Conservation (phyloP, 768 basidiomycete genomes). For the Boletus edulis region DNA sequence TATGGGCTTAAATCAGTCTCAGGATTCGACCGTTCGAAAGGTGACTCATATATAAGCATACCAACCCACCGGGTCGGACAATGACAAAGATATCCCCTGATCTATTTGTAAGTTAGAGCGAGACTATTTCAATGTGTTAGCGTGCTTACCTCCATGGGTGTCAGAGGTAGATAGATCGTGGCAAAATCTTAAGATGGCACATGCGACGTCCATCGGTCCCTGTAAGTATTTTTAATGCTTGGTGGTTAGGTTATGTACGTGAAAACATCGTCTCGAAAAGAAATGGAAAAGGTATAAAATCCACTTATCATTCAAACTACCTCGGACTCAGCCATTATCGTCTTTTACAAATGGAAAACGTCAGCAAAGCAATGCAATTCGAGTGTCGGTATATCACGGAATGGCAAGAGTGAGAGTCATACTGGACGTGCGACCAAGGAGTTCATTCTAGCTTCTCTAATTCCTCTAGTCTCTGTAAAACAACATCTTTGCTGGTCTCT, state of each 20-base stretch:
- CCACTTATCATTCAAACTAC: not conserved
- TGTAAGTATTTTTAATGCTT: not conserved
- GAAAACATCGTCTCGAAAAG: not conserved
- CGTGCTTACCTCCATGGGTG: not conserved
- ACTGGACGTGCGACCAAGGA: slow-evolving; percentile 2
- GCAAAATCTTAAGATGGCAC: not conserved
- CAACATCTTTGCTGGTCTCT: slow-evolving; percentile 97
- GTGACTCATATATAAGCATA: not conserved
- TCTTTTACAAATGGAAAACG: slow-evolving; percentile 7
- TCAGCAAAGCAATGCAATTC: slow-evolving; percentile 12
- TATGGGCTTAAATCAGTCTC: not conserved
- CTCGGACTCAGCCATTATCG: not conserved
- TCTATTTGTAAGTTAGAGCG: not conserved
- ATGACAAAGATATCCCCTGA: not conserved
- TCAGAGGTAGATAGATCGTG: no score
- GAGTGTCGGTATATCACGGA: slow-evolving; percentile 4
- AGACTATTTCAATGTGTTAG: not conserved
- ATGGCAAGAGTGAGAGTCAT: slow-evolving; percentile 4
- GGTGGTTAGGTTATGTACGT: not conserved
- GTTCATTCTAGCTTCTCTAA: slow-evolving; percentile 87
- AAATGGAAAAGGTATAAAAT: not conserved
- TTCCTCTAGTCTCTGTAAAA: slow-evolving; percentile 84
- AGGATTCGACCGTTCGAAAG: not conserved
- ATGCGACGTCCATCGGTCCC: not conserved
- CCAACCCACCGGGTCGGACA: no score